These are phyloP conservation scores for Aureobasidium vineae DNA, from an alignment of 2,329 filamentous ascomycete genomes.

Conservation along the genomic window DNA sequence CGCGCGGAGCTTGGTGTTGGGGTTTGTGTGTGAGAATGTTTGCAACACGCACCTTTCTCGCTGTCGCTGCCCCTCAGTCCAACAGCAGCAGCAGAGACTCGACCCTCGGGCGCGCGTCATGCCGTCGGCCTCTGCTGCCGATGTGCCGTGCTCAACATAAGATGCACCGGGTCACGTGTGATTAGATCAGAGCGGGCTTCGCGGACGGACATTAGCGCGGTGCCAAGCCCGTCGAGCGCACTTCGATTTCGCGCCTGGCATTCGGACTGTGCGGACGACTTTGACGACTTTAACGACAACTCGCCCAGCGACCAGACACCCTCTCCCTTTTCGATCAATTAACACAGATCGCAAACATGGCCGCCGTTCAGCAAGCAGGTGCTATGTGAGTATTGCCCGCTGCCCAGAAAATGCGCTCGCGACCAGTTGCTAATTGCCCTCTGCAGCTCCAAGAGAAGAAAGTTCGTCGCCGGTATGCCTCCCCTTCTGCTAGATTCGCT, in stretches of 20 bases:
- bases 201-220: background rate
- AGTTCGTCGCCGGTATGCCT: constrained; percentile 52
- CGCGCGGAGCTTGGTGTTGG: background rate
- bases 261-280: background rate
- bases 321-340: constrained; percentile 28
- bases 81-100: constrained; percentile 1
- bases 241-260: background rate
- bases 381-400: constrained; percentile 28
- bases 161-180: background rate
- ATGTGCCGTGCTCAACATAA: background rate
- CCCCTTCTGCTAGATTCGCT: constrained; percentile 19
- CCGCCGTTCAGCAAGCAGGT: constrained; percentile 36
- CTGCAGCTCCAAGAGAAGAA: constrained; percentile 81
- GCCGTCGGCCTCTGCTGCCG: background rate
- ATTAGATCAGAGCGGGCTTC: background rate
- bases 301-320: constrained; percentile 9
- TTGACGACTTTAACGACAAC: constrained; percentile 14
- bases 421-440: constrained; percentile 23
- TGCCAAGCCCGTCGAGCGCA: background rate
- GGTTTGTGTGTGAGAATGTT: background rate
- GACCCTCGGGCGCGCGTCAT: constrained; percentile 2
- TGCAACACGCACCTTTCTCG: background rate
- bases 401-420: background rate
- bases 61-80: background rate
- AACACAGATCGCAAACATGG: constrained; percentile 39